Evolutionary conservation across 2,329 filamentous ascomycete genomes (phyloP).

Genomic region (Penicillium occitanis): DNA sequence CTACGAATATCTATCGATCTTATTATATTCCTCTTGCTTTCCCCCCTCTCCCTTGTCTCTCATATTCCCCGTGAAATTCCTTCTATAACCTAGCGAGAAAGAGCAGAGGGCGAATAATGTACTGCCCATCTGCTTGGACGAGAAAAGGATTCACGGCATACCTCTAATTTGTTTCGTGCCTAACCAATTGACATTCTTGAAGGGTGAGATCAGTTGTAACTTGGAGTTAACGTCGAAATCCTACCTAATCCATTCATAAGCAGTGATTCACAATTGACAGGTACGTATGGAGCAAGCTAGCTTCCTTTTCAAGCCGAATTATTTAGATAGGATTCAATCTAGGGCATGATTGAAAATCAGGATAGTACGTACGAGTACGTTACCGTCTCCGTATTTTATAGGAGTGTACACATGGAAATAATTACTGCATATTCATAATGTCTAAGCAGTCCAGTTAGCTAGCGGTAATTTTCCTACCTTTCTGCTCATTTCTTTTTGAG

Average conservation of each 20-base stretch:
- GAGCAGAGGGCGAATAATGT: not conserved
- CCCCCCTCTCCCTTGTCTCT: not conserved
- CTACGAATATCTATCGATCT: not conserved
- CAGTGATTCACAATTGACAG: slow-evolving; percentile 4
- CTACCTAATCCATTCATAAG: slow-evolving; percentile 17
- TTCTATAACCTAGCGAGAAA: not conserved
- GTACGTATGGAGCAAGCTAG: slow-evolving; percentile 9
- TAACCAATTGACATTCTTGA: slow-evolving; percentile 19
- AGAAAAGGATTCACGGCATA: not conserved
- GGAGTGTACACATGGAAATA: not conserved
- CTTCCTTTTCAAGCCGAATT: not conserved
- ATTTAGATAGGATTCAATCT: slow-evolving; percentile 3
- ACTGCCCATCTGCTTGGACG: not conserved
- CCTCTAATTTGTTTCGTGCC: slow-evolving; percentile 7
- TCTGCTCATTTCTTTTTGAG: not conserved
- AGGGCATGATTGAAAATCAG: slow-evolving; percentile 5
- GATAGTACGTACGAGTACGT: not conserved
- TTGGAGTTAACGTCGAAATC: slow-evolving; percentile 8
- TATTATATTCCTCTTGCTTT: not conserved
- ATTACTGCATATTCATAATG: not conserved
- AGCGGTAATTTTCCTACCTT: slow-evolving; percentile 13
- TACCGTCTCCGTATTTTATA: slow-evolving; percentile 4
- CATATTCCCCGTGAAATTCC: not conserved
- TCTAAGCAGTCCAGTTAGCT: slow-evolving; percentile 15
- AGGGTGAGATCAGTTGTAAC: not conserved